Base-by-base conservation (phyloP, 2,329 filamentous ascomycete species). In the Pseudogymnoascus sp. region DNA sequence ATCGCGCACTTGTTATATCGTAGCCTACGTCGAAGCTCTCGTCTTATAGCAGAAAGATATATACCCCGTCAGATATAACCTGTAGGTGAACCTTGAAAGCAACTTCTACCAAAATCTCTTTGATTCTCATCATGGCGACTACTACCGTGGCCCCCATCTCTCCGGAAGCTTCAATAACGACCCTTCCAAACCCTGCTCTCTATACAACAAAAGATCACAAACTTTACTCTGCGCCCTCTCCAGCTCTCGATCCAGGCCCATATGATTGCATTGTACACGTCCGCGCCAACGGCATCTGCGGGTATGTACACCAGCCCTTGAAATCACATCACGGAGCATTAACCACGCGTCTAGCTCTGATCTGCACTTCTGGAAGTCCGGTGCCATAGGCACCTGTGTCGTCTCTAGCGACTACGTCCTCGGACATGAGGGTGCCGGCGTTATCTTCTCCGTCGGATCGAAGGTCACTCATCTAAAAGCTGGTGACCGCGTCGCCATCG, bases 311-410 rank as follows among this genome's bases (percentile, higher is more conserved):
- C 39, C 12, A 15, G 20, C 11, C 2, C n/a, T 9, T 20, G n/a
- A 41, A n/a, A 7, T 14, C 14, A 15, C 25, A 8, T 43, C 14
- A 37, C 39, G 14, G 22, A 47, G 30, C 4, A 9, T 30, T 22
- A 20, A 20, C 7, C 15, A 38, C 30, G 25, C 43, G 4, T 20
- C 9, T 62, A 83, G 81, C 39, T 87, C 84, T 0, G 85, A 88
- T 66, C 80, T 88, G 64, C 85, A 89, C 69, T 85, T 87, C 66
- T 88, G 85, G 85, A 84, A 84, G 66, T 75, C 77, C 0, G 86
- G 86, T 22, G 74, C 79, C 11, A 88, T 89, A 67, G 86, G 86
- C 2, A 77, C 79, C 1, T 76, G 88, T 1, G 77, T 83, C 1
- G 80, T 89, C 11, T 78, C 84, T 62, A 80, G 81, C 18, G 82